Conservation (phyloP, 306 rosid species). For the Cicer bijugum region DNA sequence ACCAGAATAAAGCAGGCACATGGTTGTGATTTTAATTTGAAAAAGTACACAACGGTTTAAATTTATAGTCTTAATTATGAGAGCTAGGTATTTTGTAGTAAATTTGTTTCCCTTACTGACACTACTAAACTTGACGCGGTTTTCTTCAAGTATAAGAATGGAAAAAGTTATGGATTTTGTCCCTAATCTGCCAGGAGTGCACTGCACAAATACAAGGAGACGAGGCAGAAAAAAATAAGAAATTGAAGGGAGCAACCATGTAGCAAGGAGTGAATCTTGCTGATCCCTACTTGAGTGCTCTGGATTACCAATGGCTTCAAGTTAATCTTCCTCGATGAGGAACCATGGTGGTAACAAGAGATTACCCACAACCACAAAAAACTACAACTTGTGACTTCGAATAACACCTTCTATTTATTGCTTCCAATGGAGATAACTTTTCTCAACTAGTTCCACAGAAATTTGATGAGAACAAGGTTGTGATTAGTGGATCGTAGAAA, state of each 20-base stretch:
- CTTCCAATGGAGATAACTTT: neutral
- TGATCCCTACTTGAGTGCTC: slow-evolving; percentile 1
- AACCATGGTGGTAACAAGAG: neutral
- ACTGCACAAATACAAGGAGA: neutral
- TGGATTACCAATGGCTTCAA: neutral
- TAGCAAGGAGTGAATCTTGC: slow-evolving; percentile 6
- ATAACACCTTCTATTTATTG: slow-evolving; percentile 1
- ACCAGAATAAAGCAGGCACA: slow-evolving; percentile 20
- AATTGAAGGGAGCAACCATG: slow-evolving; percentile 2
- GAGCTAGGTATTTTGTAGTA: neutral
- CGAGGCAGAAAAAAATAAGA: neutral
- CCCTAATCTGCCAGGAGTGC: neutral
- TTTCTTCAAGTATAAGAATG: neutral
- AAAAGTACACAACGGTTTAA: neutral
- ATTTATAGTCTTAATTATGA: neutral
- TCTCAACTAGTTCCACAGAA: neutral
- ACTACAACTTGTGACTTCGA: neutral
- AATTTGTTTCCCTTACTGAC: slow-evolving; percentile 6
- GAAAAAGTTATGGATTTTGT: slow-evolving; percentile 4
- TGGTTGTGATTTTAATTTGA: neutral
- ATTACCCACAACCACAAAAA: slow-evolving; percentile 13
- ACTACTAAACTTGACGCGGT: neutral
- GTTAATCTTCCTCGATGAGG: neutral
- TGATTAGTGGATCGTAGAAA: no score
- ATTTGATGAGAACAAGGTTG: neutral